These are phyloP conservation scores for Magnusiomyces tetraspermus DNA, from an alignment of 1,139 yeast species.

Conservation along the genomic window DNA sequence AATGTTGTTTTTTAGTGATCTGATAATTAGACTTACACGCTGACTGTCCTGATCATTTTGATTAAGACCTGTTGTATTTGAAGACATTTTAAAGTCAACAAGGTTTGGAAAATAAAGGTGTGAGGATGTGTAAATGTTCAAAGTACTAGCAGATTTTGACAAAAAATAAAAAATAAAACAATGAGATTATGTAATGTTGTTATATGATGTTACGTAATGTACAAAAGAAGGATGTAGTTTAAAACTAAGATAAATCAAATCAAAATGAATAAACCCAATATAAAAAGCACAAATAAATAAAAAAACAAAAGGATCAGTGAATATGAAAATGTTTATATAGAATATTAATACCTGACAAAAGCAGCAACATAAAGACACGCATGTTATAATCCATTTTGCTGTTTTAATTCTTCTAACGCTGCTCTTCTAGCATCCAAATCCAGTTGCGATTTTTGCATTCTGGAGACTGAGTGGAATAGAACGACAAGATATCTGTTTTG, in stretches of 20 bases:
- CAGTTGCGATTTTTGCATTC: conserved; percentile 20
- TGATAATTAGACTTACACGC: conserved; percentile 5
- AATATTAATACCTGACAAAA: background rate
- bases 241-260: too few species aligned
- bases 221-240: too few species aligned
- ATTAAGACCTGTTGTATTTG: conserved; percentile 6
- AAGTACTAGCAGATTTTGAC: too few species aligned
- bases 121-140: background rate
- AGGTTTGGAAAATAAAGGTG: background rate
- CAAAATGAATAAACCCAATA: too few species aligned
- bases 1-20: background rate
- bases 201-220: too few species aligned
- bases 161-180: too few species aligned
- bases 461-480: conserved; percentile 39
- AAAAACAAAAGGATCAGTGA: too few species aligned
- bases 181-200: too few species aligned
- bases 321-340: too few species aligned
- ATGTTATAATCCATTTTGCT: conserved; percentile 4
- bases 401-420: conserved; percentile 24
- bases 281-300: too few species aligned
- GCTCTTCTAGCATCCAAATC: conserved; percentile 24
- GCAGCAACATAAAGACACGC: background rate
- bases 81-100: background rate
- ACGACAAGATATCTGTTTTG: conserved; percentile 53
- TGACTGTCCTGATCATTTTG: conserved; percentile 14